phyloP scores from a whole-genome alignment of 371 early-diverging fungal genomes.

The Mortierella sp. region DNA sequence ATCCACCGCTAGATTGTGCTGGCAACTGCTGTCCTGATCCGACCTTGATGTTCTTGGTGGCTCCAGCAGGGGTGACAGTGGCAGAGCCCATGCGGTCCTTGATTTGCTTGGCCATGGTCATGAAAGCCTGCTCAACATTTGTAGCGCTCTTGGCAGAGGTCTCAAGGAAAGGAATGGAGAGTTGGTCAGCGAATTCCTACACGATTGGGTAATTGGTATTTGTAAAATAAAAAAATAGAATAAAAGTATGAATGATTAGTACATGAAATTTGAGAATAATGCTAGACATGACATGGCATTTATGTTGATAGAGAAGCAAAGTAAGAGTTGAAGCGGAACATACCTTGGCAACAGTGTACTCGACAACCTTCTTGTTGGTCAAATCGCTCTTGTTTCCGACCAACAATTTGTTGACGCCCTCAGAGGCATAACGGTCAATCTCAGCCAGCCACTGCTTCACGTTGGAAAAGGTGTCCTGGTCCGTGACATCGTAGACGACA shows the following conservation, averaged over 20 bases:
- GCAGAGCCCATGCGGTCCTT: slow-evolving; percentile 57
- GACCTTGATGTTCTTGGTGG: slow-evolving; percentile 56
- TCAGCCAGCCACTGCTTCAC: slow-evolving; percentile 98
- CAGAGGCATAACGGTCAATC: slow-evolving; percentile 97
- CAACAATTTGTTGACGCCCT: slow-evolving; percentile 93
- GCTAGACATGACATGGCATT: too few species aligned
- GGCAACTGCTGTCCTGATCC: slow-evolving; percentile 57
- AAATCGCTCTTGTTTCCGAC: slow-evolving; percentile 99
- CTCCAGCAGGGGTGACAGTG: slow-evolving; percentile 44
- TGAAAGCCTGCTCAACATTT: slow-evolving; percentile 96
- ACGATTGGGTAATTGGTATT: neutral
- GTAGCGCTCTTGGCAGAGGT: slow-evolving; percentile 95
- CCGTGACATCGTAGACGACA: slow-evolving; percentile 98
- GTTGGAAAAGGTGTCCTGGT: slow-evolving; percentile 94
- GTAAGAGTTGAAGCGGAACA: too few species aligned
- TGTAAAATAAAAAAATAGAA: neutral
- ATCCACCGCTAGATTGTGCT: slow-evolving; percentile 49
- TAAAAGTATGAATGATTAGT: neutral
- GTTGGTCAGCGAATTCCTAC: slow-evolving; percentile 85
- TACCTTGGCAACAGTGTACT: slow-evolving; percentile 78
- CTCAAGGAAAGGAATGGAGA: slow-evolving; percentile 92
- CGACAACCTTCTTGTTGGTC: slow-evolving; percentile 88
- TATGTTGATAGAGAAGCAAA: neutral
- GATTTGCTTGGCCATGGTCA: slow-evolving; percentile 93
- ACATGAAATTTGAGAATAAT: too few species aligned